phyloP scores from a whole-genome alignment of 495 filamentous ascomycete species.

The Monascus purpureus region DNA sequence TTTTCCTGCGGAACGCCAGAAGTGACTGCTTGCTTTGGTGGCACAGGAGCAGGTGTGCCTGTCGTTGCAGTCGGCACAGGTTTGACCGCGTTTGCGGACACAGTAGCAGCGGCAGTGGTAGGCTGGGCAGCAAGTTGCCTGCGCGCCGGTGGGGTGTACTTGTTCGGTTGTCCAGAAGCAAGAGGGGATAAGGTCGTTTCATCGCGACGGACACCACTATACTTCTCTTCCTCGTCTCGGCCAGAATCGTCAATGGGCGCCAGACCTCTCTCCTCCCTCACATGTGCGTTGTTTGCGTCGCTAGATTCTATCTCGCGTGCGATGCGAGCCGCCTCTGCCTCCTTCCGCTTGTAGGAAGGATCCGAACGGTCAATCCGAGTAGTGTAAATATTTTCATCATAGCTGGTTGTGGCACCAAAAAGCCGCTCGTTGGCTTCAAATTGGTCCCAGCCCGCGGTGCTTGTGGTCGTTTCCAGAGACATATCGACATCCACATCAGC shows the following conservation, averaged over 20 bases:
- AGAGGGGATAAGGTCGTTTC: constrained; percentile 54
- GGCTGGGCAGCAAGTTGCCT: constrained; percentile 59
- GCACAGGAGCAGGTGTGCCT: constrained; percentile 3
- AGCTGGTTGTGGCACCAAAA: constrained; percentile 75
- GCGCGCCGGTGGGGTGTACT: constrained; percentile 80
- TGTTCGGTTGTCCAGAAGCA: constrained; percentile 47
- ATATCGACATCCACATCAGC: constrained; percentile 46
- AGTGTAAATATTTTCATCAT: constrained; percentile 90
- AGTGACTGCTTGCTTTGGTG: constrained; percentile 11
- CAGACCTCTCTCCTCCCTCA: constrained; percentile 78
- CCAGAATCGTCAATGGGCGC: constrained; percentile 48
- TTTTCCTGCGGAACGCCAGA: constrained; percentile 19
- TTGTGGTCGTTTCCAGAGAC: constrained; percentile 47
- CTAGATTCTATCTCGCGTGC: constrained; percentile 80
- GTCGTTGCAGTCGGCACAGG: constrained; percentile 5
- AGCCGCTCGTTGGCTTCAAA: constrained; percentile 80
- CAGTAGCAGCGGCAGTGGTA: constrained; percentile 56
- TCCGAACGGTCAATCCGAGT: constrained; percentile 72
- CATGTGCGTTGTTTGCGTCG: constrained; percentile 55
- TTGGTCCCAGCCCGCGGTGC: constrained; percentile 66
- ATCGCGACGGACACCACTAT: constrained; percentile 78
- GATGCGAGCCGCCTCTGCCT: constrained; percentile 65
- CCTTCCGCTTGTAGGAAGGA: constrained; percentile 62
- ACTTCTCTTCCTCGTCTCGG: constrained; percentile 89
- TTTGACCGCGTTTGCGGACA: constrained; percentile 39